Evolutionary conservation across 2,329 filamentous ascomycete genomes (phyloP).

Genomic region (Neofusicoccum laricinum): DNA sequence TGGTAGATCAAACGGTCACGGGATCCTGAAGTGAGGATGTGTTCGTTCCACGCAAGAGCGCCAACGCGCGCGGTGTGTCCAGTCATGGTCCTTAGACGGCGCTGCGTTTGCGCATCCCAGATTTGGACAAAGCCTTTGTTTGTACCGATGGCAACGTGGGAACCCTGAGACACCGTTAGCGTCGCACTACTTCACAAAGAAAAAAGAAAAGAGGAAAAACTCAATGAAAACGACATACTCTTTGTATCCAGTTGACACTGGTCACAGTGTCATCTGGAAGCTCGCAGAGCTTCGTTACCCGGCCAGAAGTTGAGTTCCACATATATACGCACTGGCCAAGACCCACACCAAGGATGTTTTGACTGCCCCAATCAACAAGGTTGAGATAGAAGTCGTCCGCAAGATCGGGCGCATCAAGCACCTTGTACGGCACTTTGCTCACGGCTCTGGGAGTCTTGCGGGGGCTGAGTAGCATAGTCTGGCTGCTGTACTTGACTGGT

Average conservation of each 20-base stretch:
- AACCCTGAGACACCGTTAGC: conserved; percentile 54
- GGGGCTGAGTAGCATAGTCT: conserved; percentile 88
- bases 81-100: conserved; percentile 90
- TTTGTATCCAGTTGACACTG: conserved; percentile 97
- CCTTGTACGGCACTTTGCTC: conserved; percentile 96
- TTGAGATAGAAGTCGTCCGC: conserved; percentile 98
- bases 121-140: conserved; percentile 94
- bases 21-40: conserved; percentile 93
- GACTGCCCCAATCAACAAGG: conserved; percentile 94
- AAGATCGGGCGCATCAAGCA: conserved; percentile 90
- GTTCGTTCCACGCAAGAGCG: conserved; percentile 94
- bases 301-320: conserved; percentile 91
- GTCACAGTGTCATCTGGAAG: conserved; percentile 91
- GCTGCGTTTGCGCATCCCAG: conserved; percentile 87
- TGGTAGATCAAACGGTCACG: conserved; percentile 92
- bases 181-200: no score
- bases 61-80: conserved; percentile 92
- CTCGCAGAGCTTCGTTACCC: conserved; percentile 91
- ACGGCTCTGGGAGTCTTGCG: conserved; percentile 85
- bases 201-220: neutral
- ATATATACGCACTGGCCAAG: conserved; percentile 93
- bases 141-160: conserved; percentile 92
- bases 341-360: conserved; percentile 89
- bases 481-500: conserved; percentile 87
- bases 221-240: conserved; percentile 44